phyloP scores from a whole-genome alignment of 2,329 filamentous ascomycete species.

The Alternaria angustiovoidea region DNA sequence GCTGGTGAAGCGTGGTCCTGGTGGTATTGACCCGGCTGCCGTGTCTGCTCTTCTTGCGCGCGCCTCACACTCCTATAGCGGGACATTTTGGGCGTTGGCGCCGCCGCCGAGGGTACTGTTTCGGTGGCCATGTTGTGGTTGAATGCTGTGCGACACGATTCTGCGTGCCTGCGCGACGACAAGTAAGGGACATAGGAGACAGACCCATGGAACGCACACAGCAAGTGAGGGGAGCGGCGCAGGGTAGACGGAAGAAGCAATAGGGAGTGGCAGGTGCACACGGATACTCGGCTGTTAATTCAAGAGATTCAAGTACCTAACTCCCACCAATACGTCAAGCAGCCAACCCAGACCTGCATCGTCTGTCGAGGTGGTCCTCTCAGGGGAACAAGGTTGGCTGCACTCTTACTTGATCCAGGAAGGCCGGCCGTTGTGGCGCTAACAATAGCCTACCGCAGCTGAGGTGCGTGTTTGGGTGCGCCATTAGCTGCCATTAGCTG shows the following conservation, averaged over 20 bases:
- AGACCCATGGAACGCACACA: slow-evolving; percentile 15
- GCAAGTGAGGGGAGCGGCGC: slow-evolving; percentile 20
- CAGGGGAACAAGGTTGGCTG: slow-evolving; percentile 20
- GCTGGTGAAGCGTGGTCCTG: slow-evolving; percentile 22
- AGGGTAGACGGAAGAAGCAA: slow-evolving; percentile 13
- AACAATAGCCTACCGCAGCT: slow-evolving; percentile 14
- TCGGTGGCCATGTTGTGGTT: slow-evolving; percentile 46
- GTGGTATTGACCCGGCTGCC: slow-evolving; percentile 17
- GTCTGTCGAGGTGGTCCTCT: slow-evolving; percentile 14
- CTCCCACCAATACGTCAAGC: slow-evolving; percentile 19
- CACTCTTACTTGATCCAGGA: slow-evolving; percentile 9
- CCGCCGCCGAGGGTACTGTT: slow-evolving; percentile 33
- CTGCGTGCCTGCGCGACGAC: slow-evolving; percentile 29
- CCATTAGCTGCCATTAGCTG: background rate
- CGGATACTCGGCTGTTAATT: slow-evolving; percentile 31
- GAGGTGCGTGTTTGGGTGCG: slow-evolving; percentile 1
- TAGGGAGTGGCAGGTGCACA: slow-evolving; percentile 30
- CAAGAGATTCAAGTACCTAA: slow-evolving; percentile 21
- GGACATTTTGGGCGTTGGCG: slow-evolving; percentile 58
- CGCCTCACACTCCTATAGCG: slow-evolving; percentile 67
- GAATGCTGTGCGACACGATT: slow-evolving; percentile 29
- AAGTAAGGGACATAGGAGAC: slow-evolving; percentile 26
- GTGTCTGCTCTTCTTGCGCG: slow-evolving; percentile 47
- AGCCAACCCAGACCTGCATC: slow-evolving; percentile 5
- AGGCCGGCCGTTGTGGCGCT: slow-evolving; percentile 15